Conservation (phyloP, 2,329 filamentous ascomycete genomes). For the Aureobasidium uvarum region DNA sequence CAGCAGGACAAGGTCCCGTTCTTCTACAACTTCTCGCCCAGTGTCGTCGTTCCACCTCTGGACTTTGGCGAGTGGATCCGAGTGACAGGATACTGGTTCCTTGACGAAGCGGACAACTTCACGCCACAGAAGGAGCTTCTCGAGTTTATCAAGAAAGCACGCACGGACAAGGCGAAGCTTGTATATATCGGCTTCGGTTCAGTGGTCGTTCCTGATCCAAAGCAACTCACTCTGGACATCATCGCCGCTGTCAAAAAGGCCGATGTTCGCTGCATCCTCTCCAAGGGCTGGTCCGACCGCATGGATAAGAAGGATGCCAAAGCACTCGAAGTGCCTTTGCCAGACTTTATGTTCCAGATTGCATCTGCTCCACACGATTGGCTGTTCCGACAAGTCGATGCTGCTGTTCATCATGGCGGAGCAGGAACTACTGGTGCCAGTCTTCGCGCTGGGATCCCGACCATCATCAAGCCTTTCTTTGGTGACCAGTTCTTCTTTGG, state of each 20-base stretch:
- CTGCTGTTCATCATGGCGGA: constrained; percentile 90
- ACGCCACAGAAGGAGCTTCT: constrained; percentile 71
- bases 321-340: constrained; percentile 65
- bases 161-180: constrained; percentile 79
- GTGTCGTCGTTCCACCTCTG: constrained; percentile 87
- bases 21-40: constrained; percentile 93
- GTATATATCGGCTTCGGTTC: constrained; percentile 98
- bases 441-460: constrained; percentile 84
- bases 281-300: constrained; percentile 95
- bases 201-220: constrained; percentile 88
- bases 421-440: constrained; percentile 94
- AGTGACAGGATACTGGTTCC: constrained; percentile 97
- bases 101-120: constrained; percentile 71
- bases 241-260: constrained; percentile 87
- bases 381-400: constrained; percentile 92
- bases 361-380: constrained; percentile 86
- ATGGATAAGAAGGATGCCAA: constrained; percentile 58
- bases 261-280: constrained; percentile 90
- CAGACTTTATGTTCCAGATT: constrained; percentile 81
- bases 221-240: constrained; percentile 85
- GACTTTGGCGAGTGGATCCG: constrained; percentile 98
- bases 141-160: constrained; percentile 80
- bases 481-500: constrained; percentile 98
- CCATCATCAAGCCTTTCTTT: constrained; percentile 95
- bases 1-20: constrained; percentile 98